phyloP scores from a whole-genome alignment of 768 basidiomycete genomes.

The Boletus subparvulus region DNA sequence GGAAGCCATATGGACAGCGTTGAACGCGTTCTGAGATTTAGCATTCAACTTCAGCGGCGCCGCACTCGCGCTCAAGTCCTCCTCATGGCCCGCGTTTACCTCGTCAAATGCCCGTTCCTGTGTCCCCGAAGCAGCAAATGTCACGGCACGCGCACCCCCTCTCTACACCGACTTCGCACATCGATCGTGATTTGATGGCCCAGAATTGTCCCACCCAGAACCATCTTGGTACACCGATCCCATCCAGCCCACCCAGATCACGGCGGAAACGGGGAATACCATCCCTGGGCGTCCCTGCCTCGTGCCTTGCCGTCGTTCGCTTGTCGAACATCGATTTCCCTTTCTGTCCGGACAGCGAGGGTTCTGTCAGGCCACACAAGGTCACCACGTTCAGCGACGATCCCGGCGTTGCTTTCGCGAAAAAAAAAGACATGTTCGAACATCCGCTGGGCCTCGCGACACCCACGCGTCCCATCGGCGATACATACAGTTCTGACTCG shows the following conservation, averaged over 20 bases:
- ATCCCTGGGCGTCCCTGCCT: conserved; percentile 14
- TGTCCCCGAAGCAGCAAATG: conserved; percentile 16
- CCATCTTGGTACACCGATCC: neutral
- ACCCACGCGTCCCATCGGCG: neutral
- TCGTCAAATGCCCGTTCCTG: conserved; percentile 15
- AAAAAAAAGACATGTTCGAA: neutral
- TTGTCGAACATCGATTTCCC: conserved; percentile 22
- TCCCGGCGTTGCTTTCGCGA: conserved; percentile 6
- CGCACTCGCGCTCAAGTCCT: neutral
- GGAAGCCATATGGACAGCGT: neutral
- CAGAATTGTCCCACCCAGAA: conserved; percentile 4
- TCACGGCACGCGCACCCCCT: conserved; percentile 12
- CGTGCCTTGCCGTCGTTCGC: conserved; percentile 13
- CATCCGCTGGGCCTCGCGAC: neutral
- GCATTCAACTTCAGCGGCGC: conserved; percentile 29
- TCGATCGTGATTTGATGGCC: conserved; percentile 28
- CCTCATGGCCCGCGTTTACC: neutral
- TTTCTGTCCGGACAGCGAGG: conserved; percentile 12
- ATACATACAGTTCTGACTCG: neutral
- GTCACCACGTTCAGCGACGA: conserved; percentile 22
- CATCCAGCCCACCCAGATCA: conserved; percentile 11
- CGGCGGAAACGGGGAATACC: conserved; percentile 30
- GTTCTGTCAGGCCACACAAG: conserved; percentile 9
- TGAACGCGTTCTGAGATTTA: conserved; percentile 3
- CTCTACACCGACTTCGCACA: conserved; percentile 6